phyloP scores from a whole-genome alignment of 2,329 filamentous ascomycete genomes.

The Epichloe sp. region DNA sequence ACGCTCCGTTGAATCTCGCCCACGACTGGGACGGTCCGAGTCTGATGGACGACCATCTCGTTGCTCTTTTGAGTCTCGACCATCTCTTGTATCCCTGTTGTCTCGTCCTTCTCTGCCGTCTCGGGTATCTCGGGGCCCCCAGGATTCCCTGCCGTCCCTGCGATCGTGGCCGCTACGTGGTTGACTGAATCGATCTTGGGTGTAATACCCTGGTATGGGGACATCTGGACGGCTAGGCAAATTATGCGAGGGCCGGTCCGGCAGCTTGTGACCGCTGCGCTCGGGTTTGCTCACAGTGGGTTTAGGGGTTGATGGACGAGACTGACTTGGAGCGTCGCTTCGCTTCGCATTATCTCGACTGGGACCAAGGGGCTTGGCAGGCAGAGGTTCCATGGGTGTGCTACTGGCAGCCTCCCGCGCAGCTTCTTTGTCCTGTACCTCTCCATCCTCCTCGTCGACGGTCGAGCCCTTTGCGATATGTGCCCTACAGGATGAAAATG shows the following conservation, averaged over 20 bases:
- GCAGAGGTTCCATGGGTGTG: conserved; percentile 20
- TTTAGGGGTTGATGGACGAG: conserved; percentile 17
- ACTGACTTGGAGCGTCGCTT: conserved; percentile 11
- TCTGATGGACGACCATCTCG: conserved; percentile 27
- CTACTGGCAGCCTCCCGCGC: conserved; percentile 4
- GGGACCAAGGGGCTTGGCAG: conserved; percentile 17
- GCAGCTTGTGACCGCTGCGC: conserved; percentile 21
- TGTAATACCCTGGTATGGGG: conserved; percentile 35
- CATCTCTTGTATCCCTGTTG: conserved; percentile 25
- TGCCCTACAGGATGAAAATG: conserved; percentile 10
- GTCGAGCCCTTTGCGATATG: conserved; percentile 9
- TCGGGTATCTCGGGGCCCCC: conserved; percentile 13
- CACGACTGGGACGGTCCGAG: conserved; percentile 25
- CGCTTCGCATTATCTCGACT: conserved; percentile 16
- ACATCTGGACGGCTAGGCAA: conserved; percentile 48
- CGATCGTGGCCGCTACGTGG: conserved; percentile 27
- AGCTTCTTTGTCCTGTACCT: conserved; percentile 46
- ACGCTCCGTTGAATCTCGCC: conserved; percentile 31
- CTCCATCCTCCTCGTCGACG: conserved; percentile 55
- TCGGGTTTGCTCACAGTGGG: conserved; percentile 16
- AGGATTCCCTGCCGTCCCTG: conserved; percentile 23
- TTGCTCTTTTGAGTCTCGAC: conserved; percentile 21
- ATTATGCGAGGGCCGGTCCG: conserved; percentile 23
- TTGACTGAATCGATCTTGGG: conserved; percentile 31
- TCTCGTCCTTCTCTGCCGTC: conserved; percentile 21